Percentiles rank a stretch among this genome's conserved stretches.
These are phyloP conservation scores for Xerocomellus intermedius DNA, from an alignment of 768 basidiomycete genomes.

Conservation along the genomic window DNA sequence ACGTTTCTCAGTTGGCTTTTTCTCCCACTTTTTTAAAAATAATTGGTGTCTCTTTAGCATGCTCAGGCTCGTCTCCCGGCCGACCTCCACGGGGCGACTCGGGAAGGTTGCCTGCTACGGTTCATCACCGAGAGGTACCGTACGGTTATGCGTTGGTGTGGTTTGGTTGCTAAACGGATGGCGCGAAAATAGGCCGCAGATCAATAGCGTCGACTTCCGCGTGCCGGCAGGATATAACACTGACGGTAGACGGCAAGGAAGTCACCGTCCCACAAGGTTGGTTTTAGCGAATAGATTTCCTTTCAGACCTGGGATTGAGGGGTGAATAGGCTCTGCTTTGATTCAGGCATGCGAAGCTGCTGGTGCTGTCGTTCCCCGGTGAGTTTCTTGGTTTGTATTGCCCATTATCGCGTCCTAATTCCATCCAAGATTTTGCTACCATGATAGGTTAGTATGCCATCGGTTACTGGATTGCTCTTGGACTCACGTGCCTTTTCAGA, in stretches of 20 bases:
- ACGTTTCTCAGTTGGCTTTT: conserved; percentile 21
- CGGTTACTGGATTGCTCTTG: not conserved
- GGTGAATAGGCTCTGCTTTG: conserved; percentile 76
- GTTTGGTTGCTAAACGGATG: not conserved
- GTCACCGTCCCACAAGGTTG: conserved; percentile 94
- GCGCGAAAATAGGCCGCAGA: conserved; percentile 47
- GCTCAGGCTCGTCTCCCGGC: conserved; percentile 71
- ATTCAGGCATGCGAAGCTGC: conserved; percentile 96
- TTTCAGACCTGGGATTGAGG: conserved; percentile 6
- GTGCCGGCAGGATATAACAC: conserved; percentile 76
- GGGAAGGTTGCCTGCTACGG: conserved; percentile 53
- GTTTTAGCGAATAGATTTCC: conserved; percentile 27
- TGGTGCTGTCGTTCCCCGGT: conserved; percentile 80
- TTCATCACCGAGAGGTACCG: conserved; percentile 37
- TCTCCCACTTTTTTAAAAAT: conserved; percentile 13
- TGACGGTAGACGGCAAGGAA: conserved; percentile 96
- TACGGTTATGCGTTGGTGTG: not conserved
- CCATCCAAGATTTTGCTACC: conserved; percentile 69
- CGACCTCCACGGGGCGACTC: conserved; percentile 67
- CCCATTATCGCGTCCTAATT: conserved; percentile 12
- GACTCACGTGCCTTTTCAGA: conserved; percentile 38
- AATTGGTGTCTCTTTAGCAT: conserved; percentile 37
- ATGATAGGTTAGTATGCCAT: conserved; percentile 60
- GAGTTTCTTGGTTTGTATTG: conserved; percentile 16
- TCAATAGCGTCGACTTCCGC: conserved; percentile 64